These are phyloP conservation scores for Monosporascus sp. DNA, from an alignment of 2,329 filamentous ascomycete species.

Conservation along the genomic window DNA sequence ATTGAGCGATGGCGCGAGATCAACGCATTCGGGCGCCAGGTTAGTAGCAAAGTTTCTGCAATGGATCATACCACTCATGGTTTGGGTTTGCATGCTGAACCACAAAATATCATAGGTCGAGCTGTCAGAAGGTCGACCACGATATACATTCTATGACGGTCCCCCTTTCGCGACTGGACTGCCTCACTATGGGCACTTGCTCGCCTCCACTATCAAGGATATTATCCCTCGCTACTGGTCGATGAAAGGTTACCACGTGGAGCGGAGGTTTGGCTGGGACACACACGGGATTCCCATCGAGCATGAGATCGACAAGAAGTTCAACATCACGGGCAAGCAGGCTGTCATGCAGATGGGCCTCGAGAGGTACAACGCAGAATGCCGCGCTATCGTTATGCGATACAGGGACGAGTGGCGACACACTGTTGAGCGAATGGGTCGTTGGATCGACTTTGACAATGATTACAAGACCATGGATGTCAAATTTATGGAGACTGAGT, in stretches of 20 bases:
- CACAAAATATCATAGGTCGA: constrained; percentile 46
- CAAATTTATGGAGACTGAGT: constrained; percentile 92
- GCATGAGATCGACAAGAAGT: constrained; percentile 95
- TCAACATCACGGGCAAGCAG: constrained; percentile 81
- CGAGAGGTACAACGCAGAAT: constrained; percentile 86
- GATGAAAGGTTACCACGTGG: constrained; percentile 92
- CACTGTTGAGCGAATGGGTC: constrained; percentile 81
- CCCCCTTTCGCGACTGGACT: constrained; percentile 71
- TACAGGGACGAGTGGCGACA: constrained; percentile 81
- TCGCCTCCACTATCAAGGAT: constrained; percentile 94
- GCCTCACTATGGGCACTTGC: constrained; percentile 66
- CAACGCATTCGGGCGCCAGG: constrained; percentile 81
- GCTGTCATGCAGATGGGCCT: constrained; percentile 84
- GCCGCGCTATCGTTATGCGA: constrained; percentile 87
- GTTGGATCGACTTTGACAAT: constrained; percentile 98
- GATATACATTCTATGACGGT: constrained; percentile 93
- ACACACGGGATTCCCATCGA: constrained; percentile 93
- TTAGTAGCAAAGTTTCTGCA: constrained; percentile 28
- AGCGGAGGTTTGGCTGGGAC: constrained; percentile 92
- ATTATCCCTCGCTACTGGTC: constrained; percentile 96
- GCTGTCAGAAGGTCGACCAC: constrained; percentile 73
- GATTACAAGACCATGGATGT: constrained; percentile 98
- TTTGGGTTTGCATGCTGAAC: neutral
- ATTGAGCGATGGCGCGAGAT: constrained; percentile 87
- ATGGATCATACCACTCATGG: neutral